Conservation (phyloP, 805 yeast species). For the Priceomyces castillae region DNA sequence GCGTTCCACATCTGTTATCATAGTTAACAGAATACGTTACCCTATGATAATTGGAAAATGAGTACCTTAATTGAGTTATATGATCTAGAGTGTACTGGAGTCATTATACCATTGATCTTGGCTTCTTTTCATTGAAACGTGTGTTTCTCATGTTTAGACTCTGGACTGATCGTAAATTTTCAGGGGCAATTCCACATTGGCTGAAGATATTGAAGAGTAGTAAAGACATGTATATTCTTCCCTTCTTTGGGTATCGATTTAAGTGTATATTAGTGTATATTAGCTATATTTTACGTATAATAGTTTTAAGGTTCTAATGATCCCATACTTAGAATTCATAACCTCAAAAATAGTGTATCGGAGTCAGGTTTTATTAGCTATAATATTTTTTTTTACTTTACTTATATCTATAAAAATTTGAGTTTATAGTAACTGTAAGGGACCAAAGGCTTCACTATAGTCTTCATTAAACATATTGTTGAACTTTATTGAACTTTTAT, state of each 20-base stretch:
- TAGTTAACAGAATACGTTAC: too few species aligned
- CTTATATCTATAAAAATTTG: not conserved
- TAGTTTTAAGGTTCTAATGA: not conserved
- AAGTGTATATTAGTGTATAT: not conserved
- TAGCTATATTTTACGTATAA: not conserved
- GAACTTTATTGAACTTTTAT: not conserved
- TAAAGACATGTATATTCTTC: too few species aligned
- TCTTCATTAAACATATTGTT: not conserved
- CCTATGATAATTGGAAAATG: too few species aligned
- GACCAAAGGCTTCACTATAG: not conserved
- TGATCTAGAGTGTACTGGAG: too few species aligned
- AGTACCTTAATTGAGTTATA: too few species aligned
- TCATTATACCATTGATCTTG: too few species aligned
- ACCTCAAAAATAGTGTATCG: not conserved
- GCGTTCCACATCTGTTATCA: too few species aligned
- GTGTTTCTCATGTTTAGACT: too few species aligned
- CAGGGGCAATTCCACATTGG: too few species aligned
- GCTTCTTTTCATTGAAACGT: too few species aligned
- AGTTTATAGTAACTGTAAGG: not conserved
- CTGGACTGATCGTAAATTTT: too few species aligned
- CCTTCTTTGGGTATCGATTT: not conserved
- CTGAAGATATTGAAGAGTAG: too few species aligned
- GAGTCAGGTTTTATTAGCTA: not conserved
- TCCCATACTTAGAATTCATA: not conserved
- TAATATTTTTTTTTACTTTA: not conserved